These are phyloP conservation scores for Xylaria sp. DNA, from an alignment of 2,329 filamentous ascomycete genomes.

Conservation along the genomic window DNA sequence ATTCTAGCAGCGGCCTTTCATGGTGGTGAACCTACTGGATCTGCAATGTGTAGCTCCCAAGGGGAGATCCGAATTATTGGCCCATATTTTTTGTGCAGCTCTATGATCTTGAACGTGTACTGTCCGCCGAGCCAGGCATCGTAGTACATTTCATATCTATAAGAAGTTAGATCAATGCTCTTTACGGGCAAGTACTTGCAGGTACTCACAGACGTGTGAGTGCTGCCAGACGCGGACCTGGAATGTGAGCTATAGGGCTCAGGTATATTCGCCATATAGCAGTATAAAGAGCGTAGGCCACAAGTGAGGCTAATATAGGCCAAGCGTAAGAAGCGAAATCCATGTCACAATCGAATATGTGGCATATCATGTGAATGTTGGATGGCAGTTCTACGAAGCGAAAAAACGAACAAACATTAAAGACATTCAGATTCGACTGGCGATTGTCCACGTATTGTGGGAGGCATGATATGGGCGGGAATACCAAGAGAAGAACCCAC, in stretches of 20 bases:
- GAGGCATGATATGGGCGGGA: neutral
- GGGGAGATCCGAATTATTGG: conserved; percentile 17
- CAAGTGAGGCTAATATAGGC: neutral
- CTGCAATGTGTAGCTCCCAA: conserved; percentile 13
- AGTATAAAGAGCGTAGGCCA: conserved; percentile 7
- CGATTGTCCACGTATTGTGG: neutral
- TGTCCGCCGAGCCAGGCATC: conserved; percentile 16
- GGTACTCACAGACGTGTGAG: conserved; percentile 13
- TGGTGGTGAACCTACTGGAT: neutral
- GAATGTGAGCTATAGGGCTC: conserved; percentile 20
- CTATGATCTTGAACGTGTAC: conserved; percentile 19
- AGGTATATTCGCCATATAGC: conserved; percentile 17
- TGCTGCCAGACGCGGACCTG: conserved; percentile 19
- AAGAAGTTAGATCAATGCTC: neutral
- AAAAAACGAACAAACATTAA: neutral
- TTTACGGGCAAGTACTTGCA: neutral
- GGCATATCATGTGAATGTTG: neutral
- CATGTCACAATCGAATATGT: neutral
- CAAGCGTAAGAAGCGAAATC: neutral
- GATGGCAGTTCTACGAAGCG: neutral
- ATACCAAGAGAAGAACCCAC: neutral
- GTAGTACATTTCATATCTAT: conserved; percentile 23
- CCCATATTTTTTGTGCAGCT: conserved; percentile 15
- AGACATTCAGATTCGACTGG: neutral
- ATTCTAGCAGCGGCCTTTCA: neutral